Evolutionary conservation across 768 basidiomycete genomes (phyloP), one percentile per base, ranked within the genome.

Genomic region (Pisolithus orientalis): DNA sequence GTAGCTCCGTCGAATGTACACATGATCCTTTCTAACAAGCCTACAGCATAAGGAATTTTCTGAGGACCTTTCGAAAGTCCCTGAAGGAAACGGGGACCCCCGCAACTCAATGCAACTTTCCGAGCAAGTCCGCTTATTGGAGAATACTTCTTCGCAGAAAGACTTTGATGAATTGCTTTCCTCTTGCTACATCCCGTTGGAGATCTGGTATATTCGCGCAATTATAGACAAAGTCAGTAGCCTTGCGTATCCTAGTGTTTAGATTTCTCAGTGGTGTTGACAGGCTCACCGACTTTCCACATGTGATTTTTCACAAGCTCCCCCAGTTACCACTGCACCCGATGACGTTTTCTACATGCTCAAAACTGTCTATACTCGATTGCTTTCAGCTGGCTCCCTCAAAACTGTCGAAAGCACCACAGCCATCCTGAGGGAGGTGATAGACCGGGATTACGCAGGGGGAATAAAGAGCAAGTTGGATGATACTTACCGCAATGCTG

Each of bases 301-400:
- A 13, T 76, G 82, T 2, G 93, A 97, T 62, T 63, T 76, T 6
- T 77, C 84, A 2, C 79, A 85, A 52, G 71, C 60, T 39, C 90
- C 79, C 47, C 72, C 78, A 10, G 80, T 75, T 1, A 89, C 87
- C 0, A 92, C 90, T 0, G 83, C 82, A 0, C 90, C 91, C 0
- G 96, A 99, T 66, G 96, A 98, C 59, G 88, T 87, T 2, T 99
- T 98, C 71, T 99, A 96, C 70, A 86, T 99, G 52, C 74, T 98
- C 53, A 97, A 96, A 67, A 76, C 83, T 6, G 85, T 94, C 3
- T 75, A 94, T 5, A 75, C 80, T 17, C 81, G 96, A 10, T 70
- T 93, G 31, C 64, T 96, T 16, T 86, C 89, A 0, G 87, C 88
- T 0, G 92, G 91, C 0, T 86, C 86, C 3, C 56, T 82, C 4